Evolutionary conservation across 306 rosid species (phyloP).

Genomic region (Lathyrus tuberosus): DNA sequence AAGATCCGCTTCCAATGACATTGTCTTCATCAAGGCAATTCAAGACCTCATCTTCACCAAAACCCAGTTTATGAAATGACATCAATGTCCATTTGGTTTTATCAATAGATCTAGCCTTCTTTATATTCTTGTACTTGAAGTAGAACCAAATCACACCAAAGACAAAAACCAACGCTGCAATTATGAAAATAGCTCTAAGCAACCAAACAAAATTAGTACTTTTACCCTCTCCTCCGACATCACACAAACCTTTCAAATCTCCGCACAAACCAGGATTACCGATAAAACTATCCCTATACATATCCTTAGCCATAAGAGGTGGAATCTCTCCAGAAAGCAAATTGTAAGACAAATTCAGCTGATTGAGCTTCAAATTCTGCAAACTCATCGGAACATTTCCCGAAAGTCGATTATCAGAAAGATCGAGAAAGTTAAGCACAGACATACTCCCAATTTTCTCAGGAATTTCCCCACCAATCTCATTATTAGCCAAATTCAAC

Average conservation of each 20-base stretch:
- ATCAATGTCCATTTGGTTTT: slow-evolving; percentile 80
- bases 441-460: slow-evolving; percentile 60
- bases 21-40: slow-evolving; percentile 87
- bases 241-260: slow-evolving; percentile 59
- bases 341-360: slow-evolving; percentile 75
- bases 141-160: slow-evolving; percentile 75
- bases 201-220: slow-evolving; percentile 58
- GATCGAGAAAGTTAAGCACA: slow-evolving; percentile 80
- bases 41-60: slow-evolving; percentile 82
- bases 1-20: slow-evolving; percentile 81
- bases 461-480: slow-evolving; percentile 71
- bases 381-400: slow-evolving; percentile 69
- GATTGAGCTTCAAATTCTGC: slow-evolving; percentile 77
- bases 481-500: slow-evolving; percentile 71
- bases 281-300: slow-evolving; percentile 69
- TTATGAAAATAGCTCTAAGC: slow-evolving; percentile 60
- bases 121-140: slow-evolving; percentile 64
- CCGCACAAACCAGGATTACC: slow-evolving; percentile 85
- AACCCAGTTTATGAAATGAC: slow-evolving; percentile 95
- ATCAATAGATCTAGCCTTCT: slow-evolving; percentile 57
- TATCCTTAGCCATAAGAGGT: slow-evolving; percentile 59
- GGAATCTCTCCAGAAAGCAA: slow-evolving; percentile 73
- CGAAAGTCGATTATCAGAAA: slow-evolving; percentile 63
- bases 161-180: slow-evolving; percentile 59
- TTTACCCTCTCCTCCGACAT: slow-evolving; percentile 41